Evolutionary conservation across 148 eudicot genomes (phyloP), one percentile per base, ranked within the genome.

Genomic region (Cornus kousa): DNA sequence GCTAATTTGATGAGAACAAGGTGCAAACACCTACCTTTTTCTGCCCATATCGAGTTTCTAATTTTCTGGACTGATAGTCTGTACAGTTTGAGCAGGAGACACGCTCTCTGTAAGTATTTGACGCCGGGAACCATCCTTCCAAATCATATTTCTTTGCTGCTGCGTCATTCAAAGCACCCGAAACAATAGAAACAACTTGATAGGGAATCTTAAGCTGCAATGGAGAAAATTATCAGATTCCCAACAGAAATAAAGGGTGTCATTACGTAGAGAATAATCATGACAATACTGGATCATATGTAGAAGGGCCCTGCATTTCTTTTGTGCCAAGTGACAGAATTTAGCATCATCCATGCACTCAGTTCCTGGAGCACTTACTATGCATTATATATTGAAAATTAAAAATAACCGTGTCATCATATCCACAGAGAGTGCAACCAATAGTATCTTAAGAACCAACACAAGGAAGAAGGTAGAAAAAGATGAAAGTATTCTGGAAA

Each of bases 1-100:
- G n/a, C 20, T 60, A 3, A 5, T 60, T 60, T 60, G 66, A 60
- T 57, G 62, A 17, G 20, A 28, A 22, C 31, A 67, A 19, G 10
- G 8, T 28, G 9, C 72, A 76, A 9, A 28, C 14, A 43, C 19
- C n/a, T 68, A 92, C 97, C 94, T 90, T 92, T 83, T 92, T 92
- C 84, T 92, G 97, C 43, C 97, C 97, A 79, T 14, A 92, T 71
- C 98, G 87, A 70, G 85, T 93, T 78, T 95, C 98, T 46, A 95
- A 81, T 84, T 76, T 93, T 77, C 98, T 89, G 31, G 98, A 83
- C 87, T 95, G 98, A 79, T 90, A 95, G 76, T 93, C 99, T 57
- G 99, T 95, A 86, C 97, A 95, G 82, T 95, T 95, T 67, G 99
- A 95, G 83, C 99, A 95, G 22, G 97, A 95, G 39, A 95, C 99